Percentiles rank a stretch among this genome's conserved stretches.
These are phyloP conservation scores for Petrea volubilis DNA, from an alignment of 257 asterid species.

Conservation along the genomic window DNA sequence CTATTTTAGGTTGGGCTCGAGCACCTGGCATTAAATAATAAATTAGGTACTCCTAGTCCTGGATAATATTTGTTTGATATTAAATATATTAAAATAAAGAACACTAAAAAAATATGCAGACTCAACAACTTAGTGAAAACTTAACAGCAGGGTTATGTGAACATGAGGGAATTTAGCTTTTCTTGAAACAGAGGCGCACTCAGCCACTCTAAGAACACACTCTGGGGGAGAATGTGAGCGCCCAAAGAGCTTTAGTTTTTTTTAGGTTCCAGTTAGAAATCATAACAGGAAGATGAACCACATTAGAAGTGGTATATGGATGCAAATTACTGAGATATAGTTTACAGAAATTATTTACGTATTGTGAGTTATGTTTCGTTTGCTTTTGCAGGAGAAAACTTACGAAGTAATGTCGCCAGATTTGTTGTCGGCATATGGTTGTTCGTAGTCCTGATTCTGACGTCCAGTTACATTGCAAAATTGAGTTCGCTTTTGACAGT, in stretches of 20 bases:
- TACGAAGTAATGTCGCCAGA: conserved; percentile 41
- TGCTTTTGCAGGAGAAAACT: conserved; percentile 41
- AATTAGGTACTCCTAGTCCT: neutral
- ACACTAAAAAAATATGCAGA: neutral
- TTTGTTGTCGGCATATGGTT: conserved; percentile 49
- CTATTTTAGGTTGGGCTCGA: too few relatives aligned
- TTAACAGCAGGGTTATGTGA: neutral
- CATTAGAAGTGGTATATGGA: neutral
- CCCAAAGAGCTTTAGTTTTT: neutral
- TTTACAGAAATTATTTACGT: neutral
- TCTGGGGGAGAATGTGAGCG: too few relatives aligned
- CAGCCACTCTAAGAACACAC: neutral
- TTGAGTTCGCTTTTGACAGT: conserved; percentile 52
- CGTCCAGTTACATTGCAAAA: conserved; percentile 50
- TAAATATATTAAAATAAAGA: neutral
- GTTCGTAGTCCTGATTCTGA: conserved; percentile 46
- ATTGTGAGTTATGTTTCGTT: neutral
- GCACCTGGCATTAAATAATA: neutral
- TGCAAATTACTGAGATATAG: neutral
- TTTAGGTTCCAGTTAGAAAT: neutral
- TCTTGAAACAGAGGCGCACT: neutral
- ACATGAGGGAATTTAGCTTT: neutral
- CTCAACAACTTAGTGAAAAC: neutral
- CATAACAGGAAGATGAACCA: neutral
- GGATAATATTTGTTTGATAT: too few relatives aligned